Conservation (phyloP, 305 asterid genomes). For the Andrographis paniculata region DNA sequence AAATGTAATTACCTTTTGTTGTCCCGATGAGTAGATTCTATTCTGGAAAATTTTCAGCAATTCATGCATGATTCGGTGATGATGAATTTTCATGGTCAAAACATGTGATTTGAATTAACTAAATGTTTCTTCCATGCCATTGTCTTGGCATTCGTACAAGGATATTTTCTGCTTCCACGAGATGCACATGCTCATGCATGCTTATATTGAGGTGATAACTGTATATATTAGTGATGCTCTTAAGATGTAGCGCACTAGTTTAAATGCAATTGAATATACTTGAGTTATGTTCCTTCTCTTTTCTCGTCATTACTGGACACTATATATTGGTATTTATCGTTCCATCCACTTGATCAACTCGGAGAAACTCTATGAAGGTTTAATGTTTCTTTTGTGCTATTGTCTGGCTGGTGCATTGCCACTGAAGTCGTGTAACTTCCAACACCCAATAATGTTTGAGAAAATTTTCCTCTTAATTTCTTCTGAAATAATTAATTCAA, state of each 20-base stretch:
- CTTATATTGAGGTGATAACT: neutral
- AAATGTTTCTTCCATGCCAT: neutral
- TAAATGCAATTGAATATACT: neutral
- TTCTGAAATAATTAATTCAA: neutral
- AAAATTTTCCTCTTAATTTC: neutral
- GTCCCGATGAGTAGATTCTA: no score
- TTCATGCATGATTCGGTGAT: no score
- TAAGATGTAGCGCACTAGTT: neutral
- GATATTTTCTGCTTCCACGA: neutral
- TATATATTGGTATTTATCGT: neutral
- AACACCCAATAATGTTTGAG: neutral
- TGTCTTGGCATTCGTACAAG: neutral
- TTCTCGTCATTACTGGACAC: neutral
- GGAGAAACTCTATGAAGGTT: neutral
- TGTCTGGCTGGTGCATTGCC: slow-evolving; percentile 1
- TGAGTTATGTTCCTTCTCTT: neutral
- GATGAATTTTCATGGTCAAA: no score
- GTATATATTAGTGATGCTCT: neutral
- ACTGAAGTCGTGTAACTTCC: neutral
- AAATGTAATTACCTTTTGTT: no score
- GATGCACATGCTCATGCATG: neutral
- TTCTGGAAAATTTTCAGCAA: no score
- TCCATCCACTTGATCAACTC: neutral
- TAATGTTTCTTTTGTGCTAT: neutral
- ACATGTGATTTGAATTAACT: neutral